Evolutionary conservation across 768 basidiomycete genomes (phyloP), one percentile per base, ranked within the genome.

Genomic region (Termitomyces titanicus): DNA sequence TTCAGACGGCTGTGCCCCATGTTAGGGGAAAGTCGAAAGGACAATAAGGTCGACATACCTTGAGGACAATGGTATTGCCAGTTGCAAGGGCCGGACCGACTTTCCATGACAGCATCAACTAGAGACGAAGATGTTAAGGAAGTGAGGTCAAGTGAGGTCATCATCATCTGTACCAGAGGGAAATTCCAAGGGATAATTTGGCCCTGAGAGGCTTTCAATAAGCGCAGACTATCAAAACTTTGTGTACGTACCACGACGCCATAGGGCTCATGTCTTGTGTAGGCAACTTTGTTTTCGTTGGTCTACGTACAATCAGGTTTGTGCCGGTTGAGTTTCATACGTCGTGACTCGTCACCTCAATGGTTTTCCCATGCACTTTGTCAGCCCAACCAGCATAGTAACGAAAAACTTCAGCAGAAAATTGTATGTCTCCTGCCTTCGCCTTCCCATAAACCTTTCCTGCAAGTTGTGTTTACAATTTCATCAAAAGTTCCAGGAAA

Each of bases 371-470:
- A 3, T 76, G 73, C 51, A 85, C 69, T 73, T 94, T 94, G 75
- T 93, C 93, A 27, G 91, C 88, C 84, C 88, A 89, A 27, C 92
- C 93, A 45, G 84, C 89, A 63, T 87, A 94, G 72, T 93, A 94
- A 37, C 81, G 75, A 56, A 92, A 68, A 46, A 74, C 73, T 25
- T 66, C 74, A 52, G 83, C 75, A 3, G 77, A 68, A 51, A 70
- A 69, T 2, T 64, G 57, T 4, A 89, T 67, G 60, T 89, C 88
- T 0, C 63, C 68, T 13, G 65, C 70, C 57, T 72, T 80, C 25
- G 82, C 74, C 67, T 69, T 72, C 8, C 34, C 40, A 63, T 79
- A 86, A 1, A 82, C 78, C 68, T 86, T 88, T 22, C 84, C 82
- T 82, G 24, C 12, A 35, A 22, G 17, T 35, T 20, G 17, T 3